Base-by-base conservation (phyloP, 345 rosid species). In the Boechera retrofracta region DNA sequence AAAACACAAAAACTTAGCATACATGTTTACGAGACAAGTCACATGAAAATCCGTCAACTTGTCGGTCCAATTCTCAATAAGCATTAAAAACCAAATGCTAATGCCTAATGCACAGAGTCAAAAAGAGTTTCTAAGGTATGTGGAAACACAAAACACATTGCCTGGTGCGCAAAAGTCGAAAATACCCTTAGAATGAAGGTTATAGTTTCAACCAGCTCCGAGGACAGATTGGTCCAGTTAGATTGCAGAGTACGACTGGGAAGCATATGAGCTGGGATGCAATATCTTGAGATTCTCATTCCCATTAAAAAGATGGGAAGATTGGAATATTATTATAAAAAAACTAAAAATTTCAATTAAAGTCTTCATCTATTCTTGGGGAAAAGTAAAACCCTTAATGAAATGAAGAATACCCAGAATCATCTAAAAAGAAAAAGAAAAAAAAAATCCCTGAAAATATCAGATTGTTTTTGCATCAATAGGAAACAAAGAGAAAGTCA, bases 261-360 rank as follows among this genome's bases (percentile, higher is more conserved):
- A 73, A 67, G 67, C 45, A 66, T 41, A 58, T 78, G 82, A 79
- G 82, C 82, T 79, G 82, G 78, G 74, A 73, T 73, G 82, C 82
- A 79, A 79, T 67, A 67, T 63, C 41, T 73, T 73, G 78, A 79
- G 82, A 73, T 73, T 79, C 82, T 73, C 82, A 67, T 78, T 73
- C 55, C 44, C 72, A 55, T 72, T 58, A 49, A 78, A 67, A 47
- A 72, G 69, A 71, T 77, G 45, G 59, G 32, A 39, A 65, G 21
- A 51, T 58, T 39, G 56, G 33, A 35, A 55, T 48, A 38, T 54
- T 41, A 18, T 60, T 61, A 16, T 35, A 15, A 33, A 32, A 13
- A 26, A 55, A n/a, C 10, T 42, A 56, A 55, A 10, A 33, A 36
- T 7, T 63, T 62, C 38, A 39, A 70, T 29, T 69, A 61, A 76